These are phyloP conservation scores for Argentina anserina DNA, from an alignment of 306 rosid genomes.

Conservation along the genomic window DNA sequence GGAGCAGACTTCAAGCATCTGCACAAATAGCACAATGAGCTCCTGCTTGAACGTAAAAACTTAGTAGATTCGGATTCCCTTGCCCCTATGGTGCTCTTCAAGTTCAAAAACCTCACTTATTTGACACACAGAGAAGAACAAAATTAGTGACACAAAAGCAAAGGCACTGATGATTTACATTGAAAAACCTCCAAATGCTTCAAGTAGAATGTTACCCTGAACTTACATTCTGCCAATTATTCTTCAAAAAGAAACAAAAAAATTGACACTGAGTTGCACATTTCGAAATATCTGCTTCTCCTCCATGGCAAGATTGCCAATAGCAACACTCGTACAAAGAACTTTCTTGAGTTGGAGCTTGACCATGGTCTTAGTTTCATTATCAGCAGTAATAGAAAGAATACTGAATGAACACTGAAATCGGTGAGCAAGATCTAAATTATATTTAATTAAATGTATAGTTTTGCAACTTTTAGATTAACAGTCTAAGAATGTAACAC, in stretches of 20 bases:
- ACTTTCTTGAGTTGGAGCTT: conserved; percentile 79
- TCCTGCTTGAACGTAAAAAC: neutral
- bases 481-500: too few relatives aligned
- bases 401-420: too few relatives aligned
- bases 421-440: too few relatives aligned
- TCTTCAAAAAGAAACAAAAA: conserved; percentile 71
- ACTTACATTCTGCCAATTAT: conserved; percentile 83
- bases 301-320: conserved; percentile 69
- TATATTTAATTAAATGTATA: too few relatives aligned
- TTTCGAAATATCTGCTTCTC: conserved; percentile 76
- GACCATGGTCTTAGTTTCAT: conserved; percentile 70
- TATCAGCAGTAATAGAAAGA: too few relatives aligned
- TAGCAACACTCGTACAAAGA: conserved; percentile 80
- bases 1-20: too few relatives aligned
- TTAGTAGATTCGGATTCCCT: conserved; percentile 53
- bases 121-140: conserved; percentile 13
- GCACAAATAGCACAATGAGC: too few relatives aligned
- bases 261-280: conserved; percentile 67
- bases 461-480: too few relatives aligned
- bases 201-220: neutral
- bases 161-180: neutral
- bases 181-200: neutral
- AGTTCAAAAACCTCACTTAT: conserved; percentile 62
- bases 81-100: conserved; percentile 75
- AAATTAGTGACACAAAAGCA: neutral